Base-by-base conservation (phyloP, 805 yeast genomes). In the Kuraishia borneana region DNA sequence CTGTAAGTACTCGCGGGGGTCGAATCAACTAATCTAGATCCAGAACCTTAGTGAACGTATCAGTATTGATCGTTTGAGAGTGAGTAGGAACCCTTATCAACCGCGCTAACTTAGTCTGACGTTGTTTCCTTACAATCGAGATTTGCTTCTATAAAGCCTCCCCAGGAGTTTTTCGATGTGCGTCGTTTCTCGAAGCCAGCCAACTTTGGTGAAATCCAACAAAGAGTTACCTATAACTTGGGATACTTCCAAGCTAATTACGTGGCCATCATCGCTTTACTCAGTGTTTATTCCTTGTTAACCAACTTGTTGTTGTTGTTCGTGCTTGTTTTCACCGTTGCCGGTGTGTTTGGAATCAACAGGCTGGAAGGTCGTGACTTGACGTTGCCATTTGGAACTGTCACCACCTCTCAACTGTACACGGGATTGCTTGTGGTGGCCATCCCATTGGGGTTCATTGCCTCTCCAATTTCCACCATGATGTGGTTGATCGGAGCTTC, bases 401-500 rank as follows among this genome's bases (percentile, higher is more conserved):
- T 84, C 47, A 73, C 85, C 42, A 72, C 88, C 26, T 74, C 87
- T 18, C 96, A 88, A 60, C 68, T 92, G 42, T 92, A 92, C 67
- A 87, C 95, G 13, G 94, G 80, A 18, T 69, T 92, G 46, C 60
- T 85, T 40, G 69, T 87, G 45, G 65, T 92, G 42, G 62, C 73
- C 16, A 50, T 73, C 33, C 79, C 79, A 8, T 46, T 58, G 30
- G 60, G 60, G 2, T 52, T 58, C 36, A 36, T 56, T 26, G 61
- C 62, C 14, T 57, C 62, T 17, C 63, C 63, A 36, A 56, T 92
- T 45, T 73, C 94, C 38, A 87, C 98, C 10, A 61, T 92, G 65
- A 70, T 92, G 73, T 92, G 99, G 99, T 72, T 92, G 47, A 74
- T 92, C 50, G 97, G 98, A 50, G 92, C 96, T 4, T 80, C 95